These are phyloP conservation scores for Catunica adiposa DNA, from an alignment of 2,329 filamentous ascomycete genomes.

Conservation along the genomic window DNA sequence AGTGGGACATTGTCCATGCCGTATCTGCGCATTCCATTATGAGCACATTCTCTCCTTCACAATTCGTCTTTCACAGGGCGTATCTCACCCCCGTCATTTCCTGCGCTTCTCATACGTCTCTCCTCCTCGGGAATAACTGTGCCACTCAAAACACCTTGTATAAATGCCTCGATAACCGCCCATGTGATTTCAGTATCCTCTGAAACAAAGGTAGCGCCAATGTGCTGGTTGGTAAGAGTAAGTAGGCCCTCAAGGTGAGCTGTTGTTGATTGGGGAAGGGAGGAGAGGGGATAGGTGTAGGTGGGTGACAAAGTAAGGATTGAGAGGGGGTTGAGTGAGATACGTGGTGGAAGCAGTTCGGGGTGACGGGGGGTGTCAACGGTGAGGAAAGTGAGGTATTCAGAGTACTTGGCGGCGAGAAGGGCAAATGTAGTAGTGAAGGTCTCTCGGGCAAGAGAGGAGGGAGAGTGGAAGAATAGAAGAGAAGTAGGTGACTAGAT, in stretches of 20 bases:
- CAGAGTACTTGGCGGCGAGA: constrained; percentile 29
- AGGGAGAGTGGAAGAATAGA: constrained; percentile 3
- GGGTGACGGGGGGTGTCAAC: constrained; percentile 30
- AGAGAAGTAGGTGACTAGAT: not conserved
- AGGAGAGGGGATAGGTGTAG: too few relatives aligned
- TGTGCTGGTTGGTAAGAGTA: not conserved
- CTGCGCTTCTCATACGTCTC: too few relatives aligned
- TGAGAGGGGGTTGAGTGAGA: not conserved
- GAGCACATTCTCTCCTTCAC: not conserved
- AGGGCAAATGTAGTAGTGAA: constrained; percentile 21
- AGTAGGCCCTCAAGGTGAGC: not conserved
- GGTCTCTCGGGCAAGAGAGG: not conserved
- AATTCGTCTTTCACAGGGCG: not conserved
- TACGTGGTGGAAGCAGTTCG: constrained; percentile 13
- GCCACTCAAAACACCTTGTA: not conserved
- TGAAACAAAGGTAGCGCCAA: not conserved
- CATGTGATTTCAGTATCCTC: not conserved
- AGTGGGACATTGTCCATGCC: too few relatives aligned
- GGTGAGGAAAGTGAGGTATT: constrained; percentile 33
- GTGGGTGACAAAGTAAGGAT: not conserved
- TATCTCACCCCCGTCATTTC: too few relatives aligned
- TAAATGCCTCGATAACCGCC: not conserved
- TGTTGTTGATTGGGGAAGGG: not conserved
- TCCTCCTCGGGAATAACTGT: not conserved
- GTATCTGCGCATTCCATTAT: too few relatives aligned